Evolutionary conservation across 805 yeast genomes (phyloP).

Genomic region (Metschnikowia henanensis): DNA sequence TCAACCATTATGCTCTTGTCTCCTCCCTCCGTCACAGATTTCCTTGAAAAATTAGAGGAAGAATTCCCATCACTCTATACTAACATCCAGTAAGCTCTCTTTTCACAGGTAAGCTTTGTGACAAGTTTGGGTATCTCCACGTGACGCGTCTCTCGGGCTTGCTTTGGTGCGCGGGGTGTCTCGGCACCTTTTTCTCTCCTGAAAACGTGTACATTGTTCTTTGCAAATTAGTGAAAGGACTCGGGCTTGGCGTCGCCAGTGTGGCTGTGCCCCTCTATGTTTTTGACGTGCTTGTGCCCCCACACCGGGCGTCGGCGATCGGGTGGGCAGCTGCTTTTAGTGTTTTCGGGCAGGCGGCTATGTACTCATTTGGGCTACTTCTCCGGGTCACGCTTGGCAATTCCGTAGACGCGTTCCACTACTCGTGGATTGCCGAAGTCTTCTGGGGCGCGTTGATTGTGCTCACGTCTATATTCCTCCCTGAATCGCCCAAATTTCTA

Average conservation of each 20-base stretch:
- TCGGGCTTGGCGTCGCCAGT: constrained; percentile 32
- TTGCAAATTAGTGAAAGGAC: constrained; percentile 32
- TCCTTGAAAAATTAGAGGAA: too few species aligned
- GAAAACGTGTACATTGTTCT: constrained; percentile 25
- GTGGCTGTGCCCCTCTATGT: constrained; percentile 33
- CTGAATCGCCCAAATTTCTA: constrained; percentile 14
- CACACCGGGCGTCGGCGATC: constrained; percentile 21
- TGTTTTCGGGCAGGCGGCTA: constrained; percentile 6
- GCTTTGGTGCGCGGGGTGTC: constrained; percentile 31
- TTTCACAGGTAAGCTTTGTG: constrained; percentile 29
- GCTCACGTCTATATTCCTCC: constrained; percentile 10
- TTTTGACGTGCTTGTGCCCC: constrained; percentile 27
- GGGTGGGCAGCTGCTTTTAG: constrained; percentile 8
- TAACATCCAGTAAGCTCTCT: constrained; percentile 32
- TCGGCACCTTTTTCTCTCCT: constrained; percentile 26
- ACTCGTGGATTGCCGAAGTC: constrained; percentile 13
- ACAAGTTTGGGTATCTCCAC: constrained; percentile 27
- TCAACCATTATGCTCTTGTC: too few species aligned
- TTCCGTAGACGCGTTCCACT: constrained; percentile 11
- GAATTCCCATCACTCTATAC: constrained; percentile 1
- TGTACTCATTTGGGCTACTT: constrained; percentile 7
- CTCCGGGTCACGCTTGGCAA: background rate
- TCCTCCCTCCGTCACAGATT: too few species aligned
- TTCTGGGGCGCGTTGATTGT: constrained; percentile 11
- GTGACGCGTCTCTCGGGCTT: constrained; percentile 24